Base-by-base conservation (phyloP, 306 rosid genomes). In the Betula pendula region DNA sequence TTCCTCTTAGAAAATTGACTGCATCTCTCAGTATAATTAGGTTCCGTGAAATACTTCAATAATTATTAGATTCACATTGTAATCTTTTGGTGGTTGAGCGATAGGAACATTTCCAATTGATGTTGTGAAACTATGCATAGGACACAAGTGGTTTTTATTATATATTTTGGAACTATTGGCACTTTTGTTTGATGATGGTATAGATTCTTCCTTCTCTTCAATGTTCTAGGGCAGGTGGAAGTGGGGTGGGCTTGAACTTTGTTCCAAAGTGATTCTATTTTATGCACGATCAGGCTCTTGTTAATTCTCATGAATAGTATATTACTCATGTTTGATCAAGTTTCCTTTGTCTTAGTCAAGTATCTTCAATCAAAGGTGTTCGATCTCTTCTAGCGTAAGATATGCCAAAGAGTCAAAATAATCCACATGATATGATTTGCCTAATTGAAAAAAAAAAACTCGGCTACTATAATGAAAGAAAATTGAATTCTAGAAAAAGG, bases 201-300 rank as follows among this genome's bases (percentile, higher is more conserved):
- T 49, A 75, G 76, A 15, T 82, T 84, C 81, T 76, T 76, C 50
- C 72, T 38, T 65, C 29, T 15, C 0, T 51, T 68, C 67, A 71
- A 70, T 74, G 63, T 47, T 17, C 49, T 5, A 12, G 29, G 81
- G 80, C 81, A 74, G 80, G 81, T 81, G 66, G 63, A 58, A n/a
- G 53, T 75, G 83, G 79, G 72, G 74, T 71, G 83, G 78, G 74
- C 48, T 68, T 75, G 73, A 83, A 78, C 84, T 68, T 69, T 78
- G 65, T 80, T 79, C 77, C 31, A 44, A 43, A 68, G 75, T 70
- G 60, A 82, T 66, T 72, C 19, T 72, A 82, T 81, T 78, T 71
- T 78, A 31, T 78, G 73, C 76, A 72, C 79, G 79, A 72, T 74
- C 74, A 27, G 73, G 83, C 60, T 81, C 48, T 24, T 11, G 10